Base-by-base conservation (phyloP, 495 filamentous ascomycete genomes). In the Astrothelium subdiscretum region DNA sequence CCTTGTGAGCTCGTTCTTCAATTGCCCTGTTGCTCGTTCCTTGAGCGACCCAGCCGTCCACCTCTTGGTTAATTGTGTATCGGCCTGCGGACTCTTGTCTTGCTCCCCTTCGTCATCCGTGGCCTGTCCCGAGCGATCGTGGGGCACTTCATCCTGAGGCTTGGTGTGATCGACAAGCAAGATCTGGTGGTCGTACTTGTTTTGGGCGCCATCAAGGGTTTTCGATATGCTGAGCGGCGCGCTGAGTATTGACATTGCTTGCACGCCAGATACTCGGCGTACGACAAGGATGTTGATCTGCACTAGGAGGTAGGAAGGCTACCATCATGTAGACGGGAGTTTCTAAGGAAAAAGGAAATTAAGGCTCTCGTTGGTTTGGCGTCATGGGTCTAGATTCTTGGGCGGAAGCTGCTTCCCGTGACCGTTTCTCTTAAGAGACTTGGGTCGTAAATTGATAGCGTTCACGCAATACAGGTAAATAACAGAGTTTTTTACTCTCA, bases 161-260 rank as follows among this genome's bases (percentile, higher is more conserved):
- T 51, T 73, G 52, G 72, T 75, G 60, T 76, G 75, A 69, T 86
- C 81, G 63, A 83, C 73, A 20, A 87, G 78, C 44, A 61, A 70
- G 64, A 87, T 87, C 70, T 82, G 79, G 69, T 84, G 83, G 61
- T 86, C 84, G 66, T 81, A 82, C 66, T 85, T 79, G 65, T 54
- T 20, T 26, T 10, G 20, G 24, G 48, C 29, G 4, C 48, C 48
- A 8, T 54, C 48, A 24, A 54, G 24, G 6, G 48, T 54, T 26
- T 29, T 54, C 2, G 48, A 54, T 8, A 54, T 8, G 48, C 22
- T 54, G 2, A 54, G n/a, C 11, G 48, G 24, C 3, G 48, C n/a
- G 15, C 48, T 54, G 22, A 54, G 24, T 54, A 54, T 3, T 5
- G 48, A 54, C 48, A 54, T 54, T 54, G 48, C 48, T 54, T 54